phyloP scores from a whole-genome alignment of 2,329 filamentous ascomycete genomes.

The Xylaria sp. region DNA sequence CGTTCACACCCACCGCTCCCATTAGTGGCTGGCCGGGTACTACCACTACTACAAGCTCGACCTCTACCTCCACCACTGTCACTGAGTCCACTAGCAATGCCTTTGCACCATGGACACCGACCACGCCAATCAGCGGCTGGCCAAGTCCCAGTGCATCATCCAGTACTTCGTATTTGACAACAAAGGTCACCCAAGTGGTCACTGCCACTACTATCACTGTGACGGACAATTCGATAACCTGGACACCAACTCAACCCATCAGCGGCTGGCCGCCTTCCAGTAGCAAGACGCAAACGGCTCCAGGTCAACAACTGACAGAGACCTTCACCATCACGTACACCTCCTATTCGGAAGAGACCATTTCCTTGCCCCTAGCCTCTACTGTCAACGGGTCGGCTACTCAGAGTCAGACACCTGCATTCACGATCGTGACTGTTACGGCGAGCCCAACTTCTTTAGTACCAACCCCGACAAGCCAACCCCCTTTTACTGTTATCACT shows the following conservation, averaged over 20 bases:
- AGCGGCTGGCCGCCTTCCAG: conserved; percentile 29
- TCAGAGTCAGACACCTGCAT: conserved; percentile 7
- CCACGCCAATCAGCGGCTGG: conserved; percentile 19
- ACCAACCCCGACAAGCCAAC: conserved; percentile 2
- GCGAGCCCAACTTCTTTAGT: conserved; percentile 13
- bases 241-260: conserved; percentile 27
- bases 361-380: conserved; percentile 23
- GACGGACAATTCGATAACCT: conserved; percentile 36
- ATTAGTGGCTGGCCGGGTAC: conserved; percentile 33
- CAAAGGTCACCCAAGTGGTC: conserved; percentile 18
- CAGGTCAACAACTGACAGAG: conserved; percentile 30
- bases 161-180: conserved; percentile 26
- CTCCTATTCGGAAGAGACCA: conserved; percentile 31
- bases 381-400: not conserved
- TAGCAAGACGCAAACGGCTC: conserved; percentile 17
- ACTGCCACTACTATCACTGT: conserved; percentile 38
- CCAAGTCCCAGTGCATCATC: conserved; percentile 13
- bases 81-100: not conserved
- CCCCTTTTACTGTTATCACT: conserved; percentile 33
- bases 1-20: conserved; percentile 26
- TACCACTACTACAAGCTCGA: not conserved
- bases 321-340: conserved; percentile 36
- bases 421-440: conserved; percentile 34
- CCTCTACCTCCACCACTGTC: conserved; percentile 3
- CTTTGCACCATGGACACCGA: conserved; percentile 12